phyloP scores from a whole-genome alignment of 495 filamentous ascomycete species.

The Penicillium goetzii region DNA sequence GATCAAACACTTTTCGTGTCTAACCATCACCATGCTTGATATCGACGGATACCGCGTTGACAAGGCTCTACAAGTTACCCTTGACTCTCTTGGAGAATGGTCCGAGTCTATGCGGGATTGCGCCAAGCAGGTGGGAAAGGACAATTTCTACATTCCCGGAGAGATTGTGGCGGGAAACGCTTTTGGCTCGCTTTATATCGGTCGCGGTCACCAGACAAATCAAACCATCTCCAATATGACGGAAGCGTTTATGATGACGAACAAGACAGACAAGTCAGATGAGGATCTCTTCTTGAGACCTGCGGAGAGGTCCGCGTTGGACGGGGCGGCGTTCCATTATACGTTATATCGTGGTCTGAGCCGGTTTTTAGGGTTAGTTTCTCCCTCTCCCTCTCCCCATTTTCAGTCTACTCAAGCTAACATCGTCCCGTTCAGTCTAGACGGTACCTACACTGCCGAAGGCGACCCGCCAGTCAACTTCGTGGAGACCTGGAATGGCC shows the following conservation, averaged over 20 bases:
- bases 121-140: conserved; percentile 43
- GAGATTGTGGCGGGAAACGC: conserved; percentile 48
- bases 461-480: conserved; percentile 48
- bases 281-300: conserved; percentile 36
- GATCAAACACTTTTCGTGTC: conserved; percentile 40
- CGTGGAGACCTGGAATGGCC: conserved; percentile 47
- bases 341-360: conserved; percentile 53
- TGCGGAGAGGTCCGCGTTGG: conserved; percentile 41
- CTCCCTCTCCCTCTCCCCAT: not conserved
- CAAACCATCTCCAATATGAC: conserved; percentile 38
- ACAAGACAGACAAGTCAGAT: conserved; percentile 22
- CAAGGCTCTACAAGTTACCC: conserved; percentile 51
- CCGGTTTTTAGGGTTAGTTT: conserved; percentile 44
- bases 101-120: conserved; percentile 45
- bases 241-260: conserved; percentile 41
- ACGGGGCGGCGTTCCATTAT: conserved; percentile 55
- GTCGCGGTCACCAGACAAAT: conserved; percentile 41
- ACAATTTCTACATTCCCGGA: conserved; percentile 55
- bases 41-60: conserved; percentile 56
- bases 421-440: conserved; percentile 28
- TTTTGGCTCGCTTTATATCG: conserved; percentile 43
- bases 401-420: not conserved
- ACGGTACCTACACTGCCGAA: conserved; percentile 47
- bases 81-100: conserved; percentile 50
- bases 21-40: conserved; percentile 48